Percentiles rank a stretch among this genome's conserved stretches.
Evolutionary conservation across 305 asterid genomes (phyloP).

Genomic region (Fraxinus ornus): DNA sequence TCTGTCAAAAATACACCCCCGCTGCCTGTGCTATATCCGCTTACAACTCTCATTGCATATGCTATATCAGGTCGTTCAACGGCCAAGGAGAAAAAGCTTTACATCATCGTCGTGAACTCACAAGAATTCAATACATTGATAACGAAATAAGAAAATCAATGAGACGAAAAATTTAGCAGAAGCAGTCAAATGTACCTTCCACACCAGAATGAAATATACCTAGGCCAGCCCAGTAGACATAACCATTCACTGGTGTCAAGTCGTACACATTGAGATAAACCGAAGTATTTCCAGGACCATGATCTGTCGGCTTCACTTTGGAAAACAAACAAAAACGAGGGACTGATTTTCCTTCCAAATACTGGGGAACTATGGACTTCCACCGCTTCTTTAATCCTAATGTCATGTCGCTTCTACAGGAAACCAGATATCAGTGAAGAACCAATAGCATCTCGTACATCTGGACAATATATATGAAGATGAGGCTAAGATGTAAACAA

Average conservation of each 20-base stretch:
- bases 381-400: conserved; percentile 65
- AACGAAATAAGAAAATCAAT: conserved; percentile 2
- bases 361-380: conserved; percentile 64
- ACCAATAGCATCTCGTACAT: conserved; percentile 34
- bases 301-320: conserved; percentile 63
- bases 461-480: conserved; percentile 34
- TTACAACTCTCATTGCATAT: neutral
- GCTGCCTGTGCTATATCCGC: neutral
- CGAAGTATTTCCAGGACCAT: conserved; percentile 59
- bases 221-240: conserved; percentile 75
- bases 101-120: neutral
- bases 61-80: neutral
- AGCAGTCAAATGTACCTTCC: conserved; percentile 52
- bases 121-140: neutral
- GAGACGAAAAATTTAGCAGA: neutral
- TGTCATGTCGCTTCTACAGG: conserved; percentile 47
- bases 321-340: conserved; percentile 81
- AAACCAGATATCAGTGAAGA: conserved; percentile 36
- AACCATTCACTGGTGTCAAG: conserved; percentile 67
- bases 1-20: neutral
- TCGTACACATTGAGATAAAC: conserved; percentile 82
- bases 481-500: conserved; percentile 17
- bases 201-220: conserved; percentile 78
- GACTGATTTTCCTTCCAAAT: conserved; percentile 55
- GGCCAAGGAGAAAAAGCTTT: neutral